phyloP scores from a whole-genome alignment of 2,329 filamentous ascomycete species.

The Blumeria hordei region DNA sequence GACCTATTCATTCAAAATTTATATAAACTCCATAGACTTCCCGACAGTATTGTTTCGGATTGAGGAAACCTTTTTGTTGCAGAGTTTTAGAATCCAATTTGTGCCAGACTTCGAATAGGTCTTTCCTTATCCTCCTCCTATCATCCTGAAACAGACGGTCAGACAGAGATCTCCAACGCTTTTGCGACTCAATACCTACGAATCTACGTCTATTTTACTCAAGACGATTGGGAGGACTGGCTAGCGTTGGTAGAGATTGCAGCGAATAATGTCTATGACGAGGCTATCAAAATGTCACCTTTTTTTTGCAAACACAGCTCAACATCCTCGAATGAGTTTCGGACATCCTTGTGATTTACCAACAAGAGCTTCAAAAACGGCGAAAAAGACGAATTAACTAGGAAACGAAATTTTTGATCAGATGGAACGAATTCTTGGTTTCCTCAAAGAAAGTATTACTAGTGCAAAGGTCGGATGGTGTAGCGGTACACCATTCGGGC shows the following conservation, averaged over 20 bases:
- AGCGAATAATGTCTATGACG: constrained; percentile 2
- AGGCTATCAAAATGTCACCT: constrained; percentile 3
- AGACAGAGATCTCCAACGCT: constrained; percentile 5
- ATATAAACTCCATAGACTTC: constrained; percentile 2
- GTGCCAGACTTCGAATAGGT: not conserved
- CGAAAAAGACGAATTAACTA: not conserved
- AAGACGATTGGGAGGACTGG: constrained; percentile 5
- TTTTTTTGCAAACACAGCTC: constrained; percentile 5
- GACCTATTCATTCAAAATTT: constrained; percentile 1
- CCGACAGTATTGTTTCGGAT: constrained; percentile 4
- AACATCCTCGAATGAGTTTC: constrained; percentile 2
- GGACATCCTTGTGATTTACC: not conserved
- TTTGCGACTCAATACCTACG: constrained; percentile 4
- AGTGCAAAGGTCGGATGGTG: too few species aligned
- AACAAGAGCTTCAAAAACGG: not conserved
- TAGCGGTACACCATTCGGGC: too few species aligned
- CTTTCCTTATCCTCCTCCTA: constrained; percentile 3
- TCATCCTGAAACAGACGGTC: constrained; percentile 6
- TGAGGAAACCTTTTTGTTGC: constrained; percentile 4
- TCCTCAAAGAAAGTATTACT: not conserved
- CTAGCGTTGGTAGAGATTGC: constrained; percentile 6
- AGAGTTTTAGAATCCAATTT: constrained; percentile 5
- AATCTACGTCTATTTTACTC: constrained; percentile 4
- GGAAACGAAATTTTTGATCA: not conserved
- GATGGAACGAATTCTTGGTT: not conserved